A percentile compares a stretch with the other conserved stretches of the same genome.
Evolutionary conservation across 257 asterid genomes (phyloP).

Genomic region (Agastache rugosa): DNA sequence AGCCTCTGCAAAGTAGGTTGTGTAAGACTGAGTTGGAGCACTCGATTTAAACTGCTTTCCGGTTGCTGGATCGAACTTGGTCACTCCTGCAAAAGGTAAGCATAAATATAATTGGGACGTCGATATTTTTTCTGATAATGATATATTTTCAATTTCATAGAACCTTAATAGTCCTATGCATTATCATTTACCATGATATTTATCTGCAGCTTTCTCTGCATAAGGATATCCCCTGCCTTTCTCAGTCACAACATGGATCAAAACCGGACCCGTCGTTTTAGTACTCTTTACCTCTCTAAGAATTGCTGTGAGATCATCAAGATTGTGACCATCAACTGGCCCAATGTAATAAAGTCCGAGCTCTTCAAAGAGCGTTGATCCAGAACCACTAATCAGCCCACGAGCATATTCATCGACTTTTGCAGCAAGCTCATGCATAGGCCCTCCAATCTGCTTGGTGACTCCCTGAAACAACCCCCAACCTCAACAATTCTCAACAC

Average conservation of each 20-base stretch:
- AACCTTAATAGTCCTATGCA: background rate
- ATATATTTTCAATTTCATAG: background rate
- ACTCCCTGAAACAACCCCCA: conserved; percentile 73
- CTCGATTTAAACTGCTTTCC: conserved; percentile 89
- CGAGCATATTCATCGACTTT: conserved; percentile 98
- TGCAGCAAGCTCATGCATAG: conserved; percentile 94
- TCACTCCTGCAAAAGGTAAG: conserved; percentile 62
- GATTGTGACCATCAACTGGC: conserved; percentile 93
- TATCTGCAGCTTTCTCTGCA: conserved; percentile 95
- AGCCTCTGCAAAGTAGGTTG: conserved; percentile 95
- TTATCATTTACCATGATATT: conserved; percentile 73
- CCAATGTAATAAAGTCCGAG: conserved; percentile 95
- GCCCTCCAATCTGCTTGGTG: conserved; percentile 93
- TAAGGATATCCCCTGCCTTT: conserved; percentile 97
- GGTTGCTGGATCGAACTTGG: conserved; percentile 91
- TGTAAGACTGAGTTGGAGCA: conserved; percentile 80
- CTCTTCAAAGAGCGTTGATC: conserved; percentile 91
- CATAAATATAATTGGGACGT: too few species aligned
- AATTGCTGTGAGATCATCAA: conserved; percentile 82
- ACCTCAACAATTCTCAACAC: conserved; percentile 21
- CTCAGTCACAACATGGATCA: conserved; percentile 94
- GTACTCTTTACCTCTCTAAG: conserved; percentile 91
- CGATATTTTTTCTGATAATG: background rate
- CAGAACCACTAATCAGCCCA: conserved; percentile 92
- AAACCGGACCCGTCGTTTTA: conserved; percentile 82